Evolutionary conservation across 164 flowering plant species (phyloP), one percentile per base, ranked within the genome.

Genomic region (Vitis rupestris): DNA sequence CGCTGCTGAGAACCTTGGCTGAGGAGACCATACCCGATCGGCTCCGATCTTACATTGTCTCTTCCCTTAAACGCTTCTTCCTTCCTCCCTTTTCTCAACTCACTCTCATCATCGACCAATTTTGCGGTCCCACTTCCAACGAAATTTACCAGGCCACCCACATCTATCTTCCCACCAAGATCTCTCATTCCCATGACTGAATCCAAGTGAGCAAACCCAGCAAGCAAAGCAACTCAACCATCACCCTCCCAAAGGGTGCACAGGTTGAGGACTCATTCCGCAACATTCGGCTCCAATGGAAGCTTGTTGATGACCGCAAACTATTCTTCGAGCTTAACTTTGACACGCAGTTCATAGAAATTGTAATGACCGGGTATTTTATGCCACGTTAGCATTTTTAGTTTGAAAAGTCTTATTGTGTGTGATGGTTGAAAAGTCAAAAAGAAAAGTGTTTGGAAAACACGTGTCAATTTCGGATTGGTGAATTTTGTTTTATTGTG

Each of bases 81-180:
- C 12, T 16, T 13, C 23, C 57, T 19, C 51, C 15, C 13, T 11
- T 27, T 10, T 7, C 44, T 13, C n/a, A 50, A 4, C 62, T 60
- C 23, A 69, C 56, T 4, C 10, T 69, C 17, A 10, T 60, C 50
- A 16, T 69, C 49, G 65, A 70, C 52, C 66, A 70, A 51, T 2
- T 3, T 29, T n/a, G 3, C 23, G 72, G 66, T 49, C 17, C 29
- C 50, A 50, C 51, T 10, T 2, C 1, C 10, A 70, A 70, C 60
- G 12, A 70, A n/a, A 64, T 70, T 30, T 70, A 14, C 29, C 13
- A 62, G 1, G 72, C 72, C 4, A 61, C 66, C 50, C 66, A 70
- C 48, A 9, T 70, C 16, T 70, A 70, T n/a, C 72, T 70, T 50
- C 66, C 51, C 37, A 70, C 65, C 50, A 61, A 70, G 49, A 62